phyloP scores from a whole-genome alignment of 2,329 filamentous ascomycete species.

The Fusarium acutatum region DNA sequence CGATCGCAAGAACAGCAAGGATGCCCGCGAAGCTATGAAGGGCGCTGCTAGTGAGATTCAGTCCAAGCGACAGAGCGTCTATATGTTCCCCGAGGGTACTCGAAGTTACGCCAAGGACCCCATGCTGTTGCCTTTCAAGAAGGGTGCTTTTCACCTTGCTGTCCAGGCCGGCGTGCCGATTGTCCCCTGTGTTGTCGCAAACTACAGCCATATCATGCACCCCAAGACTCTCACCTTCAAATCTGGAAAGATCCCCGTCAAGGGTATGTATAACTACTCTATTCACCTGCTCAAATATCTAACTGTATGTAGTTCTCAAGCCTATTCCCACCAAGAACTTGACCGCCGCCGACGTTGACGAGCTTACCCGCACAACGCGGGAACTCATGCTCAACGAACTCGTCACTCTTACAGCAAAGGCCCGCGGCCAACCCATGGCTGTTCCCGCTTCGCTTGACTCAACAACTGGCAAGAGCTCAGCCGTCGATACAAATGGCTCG shows the following conservation, averaged over 20 bases:
- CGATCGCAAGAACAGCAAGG: conserved; percentile 84
- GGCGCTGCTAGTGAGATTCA: conserved; percentile 84
- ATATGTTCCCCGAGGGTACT: conserved; percentile 92
- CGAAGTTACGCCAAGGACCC: conserved; percentile 87
- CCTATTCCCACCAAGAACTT: conserved; percentile 81
- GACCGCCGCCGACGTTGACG: conserved; percentile 79
- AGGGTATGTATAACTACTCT: conserved; percentile 62
- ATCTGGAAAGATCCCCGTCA: conserved; percentile 76
- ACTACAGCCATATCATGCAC: conserved; percentile 78
- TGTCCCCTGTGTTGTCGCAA: conserved; percentile 83
- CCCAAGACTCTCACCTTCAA: conserved; percentile 72
- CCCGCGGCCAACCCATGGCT: conserved; percentile 51
- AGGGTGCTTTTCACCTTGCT: conserved; percentile 96
- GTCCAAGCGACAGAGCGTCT: conserved; percentile 76
- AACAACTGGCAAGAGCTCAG: conserved; percentile 43
- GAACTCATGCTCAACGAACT: conserved; percentile 80
- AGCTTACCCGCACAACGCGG: conserved; percentile 71
- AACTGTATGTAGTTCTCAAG: conserved; percentile 68
- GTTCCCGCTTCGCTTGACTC: conserved; percentile 40
- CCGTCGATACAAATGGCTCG: conserved; percentile 53
- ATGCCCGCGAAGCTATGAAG: conserved; percentile 85
- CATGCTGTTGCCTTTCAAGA: conserved; percentile 93
- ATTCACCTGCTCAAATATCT: background rate
- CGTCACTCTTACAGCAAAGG: conserved; percentile 61
- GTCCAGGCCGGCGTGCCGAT: conserved; percentile 94